Evolutionary conservation across 2,329 filamentous ascomycete genomes (phyloP).

Genomic region (Stachybotrys elegans): DNA sequence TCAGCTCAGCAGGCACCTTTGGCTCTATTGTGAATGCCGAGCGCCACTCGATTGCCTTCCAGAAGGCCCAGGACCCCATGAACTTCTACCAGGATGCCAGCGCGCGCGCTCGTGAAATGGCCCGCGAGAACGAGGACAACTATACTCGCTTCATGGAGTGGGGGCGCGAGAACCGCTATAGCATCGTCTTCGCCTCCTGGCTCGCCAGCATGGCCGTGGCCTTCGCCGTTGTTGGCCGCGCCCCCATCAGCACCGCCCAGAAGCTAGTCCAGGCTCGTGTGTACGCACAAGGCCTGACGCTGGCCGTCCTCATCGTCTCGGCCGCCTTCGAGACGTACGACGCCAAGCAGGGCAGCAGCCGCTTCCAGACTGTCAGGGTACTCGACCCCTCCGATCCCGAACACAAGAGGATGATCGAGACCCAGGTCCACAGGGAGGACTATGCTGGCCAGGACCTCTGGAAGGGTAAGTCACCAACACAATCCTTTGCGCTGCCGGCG

Average conservation of each 20-base stretch:
- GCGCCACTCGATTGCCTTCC: constrained; percentile 59
- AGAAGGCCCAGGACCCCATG: constrained; percentile 63
- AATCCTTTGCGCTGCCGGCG: neutral
- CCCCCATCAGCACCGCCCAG: constrained; percentile 68
- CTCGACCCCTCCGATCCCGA: constrained; percentile 76
- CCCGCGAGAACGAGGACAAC: constrained; percentile 50
- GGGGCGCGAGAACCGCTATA: constrained; percentile 77
- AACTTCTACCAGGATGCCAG: constrained; percentile 61
- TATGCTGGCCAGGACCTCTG: constrained; percentile 90
- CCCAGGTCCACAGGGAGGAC: constrained; percentile 79
- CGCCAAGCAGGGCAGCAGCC: constrained; percentile 66
- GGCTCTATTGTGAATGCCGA: constrained; percentile 86
- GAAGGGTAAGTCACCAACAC: constrained; percentile 58
- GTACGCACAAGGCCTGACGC: constrained; percentile 84
- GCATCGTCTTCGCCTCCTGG: constrained; percentile 79
- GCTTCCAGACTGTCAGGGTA: constrained; percentile 82
- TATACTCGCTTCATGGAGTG: constrained; percentile 63
- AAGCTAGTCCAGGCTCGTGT: constrained; percentile 94
- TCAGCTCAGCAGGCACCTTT: constrained; percentile 78
- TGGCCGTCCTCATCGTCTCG: constrained; percentile 76
- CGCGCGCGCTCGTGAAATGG: constrained; percentile 48
- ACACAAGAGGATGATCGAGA: constrained; percentile 80
- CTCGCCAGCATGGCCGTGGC: constrained; percentile 72
- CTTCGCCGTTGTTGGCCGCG: constrained; percentile 70
- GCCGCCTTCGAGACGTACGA: constrained; percentile 79